Evolutionary conservation across 371 early-diverging fungal genomes (phyloP).

Genomic region (Actinomortierella ambigua): DNA sequence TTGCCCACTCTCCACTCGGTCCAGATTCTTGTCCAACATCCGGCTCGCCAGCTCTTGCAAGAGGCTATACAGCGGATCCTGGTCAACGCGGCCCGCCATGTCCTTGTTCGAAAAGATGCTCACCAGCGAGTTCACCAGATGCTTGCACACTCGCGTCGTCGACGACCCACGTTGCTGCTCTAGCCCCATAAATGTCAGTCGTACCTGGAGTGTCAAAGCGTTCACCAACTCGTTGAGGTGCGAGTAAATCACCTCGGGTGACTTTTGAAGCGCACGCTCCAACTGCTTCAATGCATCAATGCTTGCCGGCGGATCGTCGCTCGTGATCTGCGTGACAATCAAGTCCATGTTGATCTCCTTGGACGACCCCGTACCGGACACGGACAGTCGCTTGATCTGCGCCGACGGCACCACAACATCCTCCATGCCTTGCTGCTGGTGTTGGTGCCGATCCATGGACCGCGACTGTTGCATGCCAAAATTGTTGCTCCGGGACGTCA

Average conservation of each 20-base stretch:
- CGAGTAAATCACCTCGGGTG: constrained; percentile 58
- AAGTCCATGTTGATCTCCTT: constrained; percentile 67
- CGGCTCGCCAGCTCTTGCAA: constrained; percentile 79
- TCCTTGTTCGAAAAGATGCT: constrained; percentile 72
- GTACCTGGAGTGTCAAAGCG: constrained; percentile 80
- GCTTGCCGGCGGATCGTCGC: constrained; percentile 69
- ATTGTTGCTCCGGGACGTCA: no score
- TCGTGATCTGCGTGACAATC: constrained; percentile 76
- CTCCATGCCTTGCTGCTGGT: constrained; percentile 55
- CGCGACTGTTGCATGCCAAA: constrained; percentile 3
- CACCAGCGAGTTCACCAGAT: constrained; percentile 78
- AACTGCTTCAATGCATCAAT: constrained; percentile 85
- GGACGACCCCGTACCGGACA: constrained; percentile 34
- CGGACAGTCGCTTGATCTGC: constrained; percentile 37
- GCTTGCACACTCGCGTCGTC: constrained; percentile 71
- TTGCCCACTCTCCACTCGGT: constrained; percentile 63
- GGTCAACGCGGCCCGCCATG: constrained; percentile 65
- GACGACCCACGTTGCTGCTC: constrained; percentile 53
- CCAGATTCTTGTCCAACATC: constrained; percentile 77
- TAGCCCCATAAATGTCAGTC: constrained; percentile 72
- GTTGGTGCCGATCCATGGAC: constrained; percentile 29
- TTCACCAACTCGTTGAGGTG: constrained; percentile 73
- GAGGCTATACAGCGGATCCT: constrained; percentile 66
- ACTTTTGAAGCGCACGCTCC: constrained; percentile 64
- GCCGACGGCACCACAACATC: constrained; percentile 43